Evolutionary conservation across 345 rosid genomes (phyloP).

Genomic region (Arabidopsis suecica): DNA sequence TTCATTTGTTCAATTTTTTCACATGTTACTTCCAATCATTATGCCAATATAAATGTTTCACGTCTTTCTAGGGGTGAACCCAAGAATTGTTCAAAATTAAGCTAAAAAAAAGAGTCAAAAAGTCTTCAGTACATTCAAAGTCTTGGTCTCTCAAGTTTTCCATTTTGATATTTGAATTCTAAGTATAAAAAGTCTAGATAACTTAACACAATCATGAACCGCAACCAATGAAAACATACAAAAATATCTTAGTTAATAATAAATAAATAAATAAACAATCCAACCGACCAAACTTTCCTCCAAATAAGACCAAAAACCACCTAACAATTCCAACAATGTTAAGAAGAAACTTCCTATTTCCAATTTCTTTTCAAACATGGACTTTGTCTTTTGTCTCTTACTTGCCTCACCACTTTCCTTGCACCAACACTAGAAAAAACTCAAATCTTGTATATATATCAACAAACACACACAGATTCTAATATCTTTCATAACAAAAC

Average conservation of each 20-base stretch:
- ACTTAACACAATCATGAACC: background rate
- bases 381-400: slow-evolving; percentile 31
- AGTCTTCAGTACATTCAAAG: background rate
- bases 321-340: slow-evolving; percentile 7
- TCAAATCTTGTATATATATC: slow-evolving; percentile 12
- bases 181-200: background rate
- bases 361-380: slow-evolving; percentile 23
- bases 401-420: slow-evolving; percentile 25
- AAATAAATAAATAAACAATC: background rate
- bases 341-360: slow-evolving; percentile 23
- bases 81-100: too few species aligned
- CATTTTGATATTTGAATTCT: background rate
- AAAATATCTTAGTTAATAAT: background rate
- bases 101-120: background rate
- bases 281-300: slow-evolving; percentile 21
- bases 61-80: too few species aligned
- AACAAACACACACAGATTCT: slow-evolving; percentile 11
- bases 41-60: too few species aligned
- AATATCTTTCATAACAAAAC: background rate
- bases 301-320: slow-evolving; percentile 18
- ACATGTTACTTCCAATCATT: too few species aligned
- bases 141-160: background rate
- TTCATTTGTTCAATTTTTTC: too few species aligned
- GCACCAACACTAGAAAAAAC: slow-evolving; percentile 13
- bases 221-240: background rate